Conservation (phyloP, 352 stramenopile species). For the Globisporangium heterothallicum region DNA sequence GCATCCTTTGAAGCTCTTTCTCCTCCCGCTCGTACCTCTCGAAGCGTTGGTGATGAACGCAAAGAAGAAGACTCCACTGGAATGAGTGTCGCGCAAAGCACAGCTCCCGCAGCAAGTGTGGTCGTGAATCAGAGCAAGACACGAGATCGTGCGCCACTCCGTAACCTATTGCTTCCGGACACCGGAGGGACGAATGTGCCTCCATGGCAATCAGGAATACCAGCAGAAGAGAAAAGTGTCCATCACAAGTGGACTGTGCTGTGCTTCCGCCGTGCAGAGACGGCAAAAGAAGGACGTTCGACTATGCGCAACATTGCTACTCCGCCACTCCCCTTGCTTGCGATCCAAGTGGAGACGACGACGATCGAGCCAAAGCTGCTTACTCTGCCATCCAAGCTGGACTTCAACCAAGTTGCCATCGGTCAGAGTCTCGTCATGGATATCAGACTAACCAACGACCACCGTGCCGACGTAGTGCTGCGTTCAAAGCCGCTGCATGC, state of each 20-base stretch:
- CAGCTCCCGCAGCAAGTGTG: not conserved
- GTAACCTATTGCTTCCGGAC: not conserved
- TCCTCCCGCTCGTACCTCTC: not conserved
- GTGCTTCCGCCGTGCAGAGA: slow-evolving; percentile 47
- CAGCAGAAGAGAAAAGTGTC: slow-evolving; percentile 49
- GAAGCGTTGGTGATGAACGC: not conserved
- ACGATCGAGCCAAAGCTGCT: slow-evolving; percentile 48
- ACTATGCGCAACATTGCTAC: too few species aligned
- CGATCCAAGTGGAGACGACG: slow-evolving; percentile 65
- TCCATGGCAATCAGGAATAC: slow-evolving; percentile 13
- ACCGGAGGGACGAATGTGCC: not conserved
- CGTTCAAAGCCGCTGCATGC: slow-evolving; percentile 60
- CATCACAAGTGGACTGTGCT: slow-evolving; percentile 76
- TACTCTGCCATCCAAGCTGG: slow-evolving; percentile 34
- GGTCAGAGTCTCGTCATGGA: slow-evolving; percentile 53
- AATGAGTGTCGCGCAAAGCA: not conserved
- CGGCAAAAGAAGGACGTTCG: not conserved
- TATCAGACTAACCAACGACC: slow-evolving; percentile 58
- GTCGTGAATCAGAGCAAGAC: slow-evolving; percentile 4
- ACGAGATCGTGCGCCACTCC: not conserved
- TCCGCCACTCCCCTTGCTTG: slow-evolving; percentile 26
- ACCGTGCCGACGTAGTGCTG: slow-evolving; percentile 29
- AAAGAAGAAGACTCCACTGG: not conserved
- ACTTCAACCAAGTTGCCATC: slow-evolving; percentile 87
- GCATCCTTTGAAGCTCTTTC: slow-evolving; percentile 9